Evolutionary conservation across 1,139 yeast species (phyloP).

Genomic region (Pichia sp.): DNA sequence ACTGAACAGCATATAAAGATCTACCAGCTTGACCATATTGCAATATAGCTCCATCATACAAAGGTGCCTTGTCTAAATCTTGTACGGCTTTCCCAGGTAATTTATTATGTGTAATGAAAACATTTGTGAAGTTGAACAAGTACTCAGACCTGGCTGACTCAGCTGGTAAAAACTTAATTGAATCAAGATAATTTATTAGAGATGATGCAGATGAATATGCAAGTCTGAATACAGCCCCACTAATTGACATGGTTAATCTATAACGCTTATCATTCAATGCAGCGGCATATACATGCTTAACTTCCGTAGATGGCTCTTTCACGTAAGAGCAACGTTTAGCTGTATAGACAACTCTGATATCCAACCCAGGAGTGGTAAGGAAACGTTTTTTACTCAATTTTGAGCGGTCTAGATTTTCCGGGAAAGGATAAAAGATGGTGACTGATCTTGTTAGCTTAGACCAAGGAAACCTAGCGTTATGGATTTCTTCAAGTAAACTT

Average conservation of each 20-base stretch:
- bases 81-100: neutral
- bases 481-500: slow-evolving; percentile 13
- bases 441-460: neutral
- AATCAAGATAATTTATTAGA: neutral
- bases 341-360: neutral
- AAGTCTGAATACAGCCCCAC: slow-evolving; percentile 3
- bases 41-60: slow-evolving; percentile 6
- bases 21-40: slow-evolving; percentile 10
- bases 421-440: slow-evolving; percentile 4
- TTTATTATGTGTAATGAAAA: neutral
- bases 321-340: neutral
- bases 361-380: no score
- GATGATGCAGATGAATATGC: neutral
- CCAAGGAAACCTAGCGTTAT: slow-evolving; percentile 9
- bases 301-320: slow-evolving; percentile 3
- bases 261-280: neutral
- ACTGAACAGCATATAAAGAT: slow-evolving; percentile 11
- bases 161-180: slow-evolving; percentile 1
- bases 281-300: neutral
- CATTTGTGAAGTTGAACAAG: slow-evolving; percentile 5
- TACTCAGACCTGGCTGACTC: neutral
- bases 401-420: neutral
- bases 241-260: neutral
- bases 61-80: neutral
- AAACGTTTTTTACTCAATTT: no score